Base-by-base conservation (phyloP, 2,329 filamentous ascomycete species). In the Daldinia sp. region DNA sequence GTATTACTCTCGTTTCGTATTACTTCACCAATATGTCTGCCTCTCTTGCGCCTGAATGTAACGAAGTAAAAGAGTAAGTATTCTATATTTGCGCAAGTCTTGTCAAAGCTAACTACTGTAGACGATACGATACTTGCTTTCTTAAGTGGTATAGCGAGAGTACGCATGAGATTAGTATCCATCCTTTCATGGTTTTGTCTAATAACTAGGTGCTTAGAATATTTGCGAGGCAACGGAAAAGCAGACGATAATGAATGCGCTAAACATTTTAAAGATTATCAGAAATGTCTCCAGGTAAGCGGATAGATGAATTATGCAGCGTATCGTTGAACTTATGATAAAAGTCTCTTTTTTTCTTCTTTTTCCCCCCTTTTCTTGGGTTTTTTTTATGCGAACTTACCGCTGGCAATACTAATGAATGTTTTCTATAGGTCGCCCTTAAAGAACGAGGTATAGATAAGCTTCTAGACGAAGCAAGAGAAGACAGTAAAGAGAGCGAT, bases 81-180 rank as follows among this genome's bases (percentile, higher is more conserved):
- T 19, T 23, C 34, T 11, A n/a, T 47, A 30, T 29, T 17, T 19
- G 15, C 6, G 94, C 97, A 80, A 73, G 88, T 43, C 15, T 29
- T 37, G 34, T 21, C 1, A 45, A 51, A 30, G 5, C 52, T 71
- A 57, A 63, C 64, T 13, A 15, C 2, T 37, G 4, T 64, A 97
- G 94, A 77, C 92, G 90, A 72, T 99, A 99, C 76, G 95, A 99
- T 77, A 94, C 90, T 53, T 99, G 95, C 80, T 99, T 99, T 77
- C 82, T 99, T 68, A 98, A 97, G 80, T 99, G 95, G 95, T 99
- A 99, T 78, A 97, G 94, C 75, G 95, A 99, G 80, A 98, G 95
- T 97, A 83, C 61, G 90, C 78, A 27, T 68, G 13, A 2, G 23
- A 54, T 51, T 25, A 15, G 30, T 23, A 30, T 50, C 25, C 43